phyloP scores from a whole-genome alignment of 768 basidiomycete genomes.

The Boletellus ananas region DNA sequence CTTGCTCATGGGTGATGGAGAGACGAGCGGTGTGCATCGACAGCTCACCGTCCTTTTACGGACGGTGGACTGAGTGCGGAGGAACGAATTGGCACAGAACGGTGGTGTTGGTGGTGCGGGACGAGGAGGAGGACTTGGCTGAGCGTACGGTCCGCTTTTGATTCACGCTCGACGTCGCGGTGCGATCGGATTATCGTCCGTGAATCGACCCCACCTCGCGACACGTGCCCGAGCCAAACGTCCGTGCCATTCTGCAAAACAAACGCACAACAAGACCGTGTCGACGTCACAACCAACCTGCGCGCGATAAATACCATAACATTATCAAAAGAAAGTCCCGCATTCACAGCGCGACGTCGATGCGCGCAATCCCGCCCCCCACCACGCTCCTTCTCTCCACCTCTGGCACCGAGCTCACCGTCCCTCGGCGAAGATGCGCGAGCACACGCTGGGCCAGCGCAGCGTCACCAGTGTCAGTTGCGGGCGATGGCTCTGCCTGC shows the following conservation, averaged over 20 bases:
- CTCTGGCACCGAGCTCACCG: slow-evolving; percentile 17
- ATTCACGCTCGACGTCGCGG: slow-evolving; percentile 11
- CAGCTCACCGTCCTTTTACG: slow-evolving; percentile 6
- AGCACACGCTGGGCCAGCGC: slow-evolving; percentile 14
- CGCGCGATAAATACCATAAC: slow-evolving; percentile 19
- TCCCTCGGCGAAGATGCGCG: slow-evolving; percentile 22
- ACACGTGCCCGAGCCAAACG: slow-evolving; percentile 10
- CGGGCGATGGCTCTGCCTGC: not conserved
- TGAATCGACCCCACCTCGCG: not conserved
- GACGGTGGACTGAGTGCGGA: not conserved
- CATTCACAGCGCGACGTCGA: slow-evolving; percentile 23
- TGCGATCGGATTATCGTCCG: slow-evolving; percentile 22
- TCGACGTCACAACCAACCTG: not conserved
- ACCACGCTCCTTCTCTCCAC: slow-evolving; percentile 18
- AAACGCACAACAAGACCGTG: too few relatives aligned
- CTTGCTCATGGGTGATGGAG: slow-evolving; percentile 11
- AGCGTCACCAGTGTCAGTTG: not conserved
- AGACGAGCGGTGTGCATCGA: slow-evolving; percentile 10
- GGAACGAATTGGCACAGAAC: too few relatives aligned
- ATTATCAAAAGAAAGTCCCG: not conserved
- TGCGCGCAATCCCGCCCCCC: slow-evolving; percentile 24
- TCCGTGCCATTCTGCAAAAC: too few relatives aligned
- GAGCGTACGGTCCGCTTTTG: not conserved
- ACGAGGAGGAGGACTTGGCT: too few relatives aligned
- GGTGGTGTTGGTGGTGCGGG: too few relatives aligned